phyloP scores from a whole-genome alignment of 345 rosid genomes.

The Murraya paniculata region DNA sequence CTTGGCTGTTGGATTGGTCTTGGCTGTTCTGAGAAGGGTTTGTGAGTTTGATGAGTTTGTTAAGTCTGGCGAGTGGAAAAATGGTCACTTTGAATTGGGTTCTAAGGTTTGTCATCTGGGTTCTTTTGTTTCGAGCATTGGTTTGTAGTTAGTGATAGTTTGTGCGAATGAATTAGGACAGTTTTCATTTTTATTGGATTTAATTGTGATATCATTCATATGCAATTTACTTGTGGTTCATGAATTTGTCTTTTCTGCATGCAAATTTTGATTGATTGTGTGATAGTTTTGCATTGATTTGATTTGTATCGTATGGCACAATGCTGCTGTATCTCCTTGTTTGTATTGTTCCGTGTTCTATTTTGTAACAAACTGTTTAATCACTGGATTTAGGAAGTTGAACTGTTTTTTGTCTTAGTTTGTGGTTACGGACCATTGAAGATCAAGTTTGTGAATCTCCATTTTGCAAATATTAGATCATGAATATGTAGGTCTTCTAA shows the following conservation, averaged over 20 bases:
- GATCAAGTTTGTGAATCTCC: not conserved
- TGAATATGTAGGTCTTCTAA: not conserved
- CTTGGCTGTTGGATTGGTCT: constrained; percentile 66
- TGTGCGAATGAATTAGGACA: not conserved
- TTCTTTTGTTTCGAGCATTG: not conserved
- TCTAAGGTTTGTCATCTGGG: constrained; percentile 55
- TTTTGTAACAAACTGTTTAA: not conserved
- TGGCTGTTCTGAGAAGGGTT: constrained; percentile 69
- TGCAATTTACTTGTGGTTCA: not conserved
- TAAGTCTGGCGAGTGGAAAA: constrained; percentile 71
- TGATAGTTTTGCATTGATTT: not conserved
- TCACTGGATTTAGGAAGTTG: not conserved
- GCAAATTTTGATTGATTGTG: not conserved
- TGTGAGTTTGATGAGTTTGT: constrained; percentile 66
- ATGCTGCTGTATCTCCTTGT: not conserved
- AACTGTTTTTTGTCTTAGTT: not conserved
- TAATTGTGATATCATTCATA: not conserved
- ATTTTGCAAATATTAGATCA: not conserved
- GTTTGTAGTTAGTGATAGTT: not conserved
- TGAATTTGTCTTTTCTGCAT: not conserved
- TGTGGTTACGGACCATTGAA: not conserved
- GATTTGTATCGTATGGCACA: not conserved
- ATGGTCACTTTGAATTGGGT: constrained; percentile 55
- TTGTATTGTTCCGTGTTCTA: not conserved
- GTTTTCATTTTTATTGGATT: not conserved